phyloP scores from a whole-genome alignment of 495 filamentous ascomycete species.

The Choiromyces venosus region DNA sequence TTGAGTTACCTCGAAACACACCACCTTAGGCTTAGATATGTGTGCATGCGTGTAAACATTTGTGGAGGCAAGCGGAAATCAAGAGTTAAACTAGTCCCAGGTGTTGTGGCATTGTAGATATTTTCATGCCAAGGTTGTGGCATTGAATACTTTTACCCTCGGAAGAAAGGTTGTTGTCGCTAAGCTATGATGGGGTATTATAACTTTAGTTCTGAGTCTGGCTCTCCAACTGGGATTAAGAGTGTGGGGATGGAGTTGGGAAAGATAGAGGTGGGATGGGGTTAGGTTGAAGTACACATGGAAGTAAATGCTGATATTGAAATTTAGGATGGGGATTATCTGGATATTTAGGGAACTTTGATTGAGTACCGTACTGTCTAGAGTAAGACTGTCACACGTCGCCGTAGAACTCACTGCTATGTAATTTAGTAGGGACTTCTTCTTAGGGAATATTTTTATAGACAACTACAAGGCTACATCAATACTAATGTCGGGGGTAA shows the following conservation, averaged over 20 bases:
- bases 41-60: too few relatives aligned
- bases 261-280: background rate
- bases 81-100: too few relatives aligned
- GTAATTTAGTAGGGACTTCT: background rate
- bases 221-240: background rate
- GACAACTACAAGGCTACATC: background rate
- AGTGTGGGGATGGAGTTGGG: background rate
- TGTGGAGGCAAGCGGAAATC: too few relatives aligned
- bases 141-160: background rate
- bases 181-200: too few relatives aligned
- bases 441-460: background rate
- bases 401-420: background rate
- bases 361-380: background rate
- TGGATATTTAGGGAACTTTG: background rate
- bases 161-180: background rate
- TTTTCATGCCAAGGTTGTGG: too few relatives aligned
- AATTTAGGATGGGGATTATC: background rate
- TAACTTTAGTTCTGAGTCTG: background rate
- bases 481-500: background rate
- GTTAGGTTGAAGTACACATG: background rate
- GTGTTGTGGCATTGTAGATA: too few relatives aligned
- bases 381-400: background rate
- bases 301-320: background rate
- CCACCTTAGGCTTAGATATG: too few relatives aligned
- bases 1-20: too few relatives aligned